Conservation (phyloP, 2,329 filamentous ascomycete species). For the Chaetoscypha palmicola region DNA sequence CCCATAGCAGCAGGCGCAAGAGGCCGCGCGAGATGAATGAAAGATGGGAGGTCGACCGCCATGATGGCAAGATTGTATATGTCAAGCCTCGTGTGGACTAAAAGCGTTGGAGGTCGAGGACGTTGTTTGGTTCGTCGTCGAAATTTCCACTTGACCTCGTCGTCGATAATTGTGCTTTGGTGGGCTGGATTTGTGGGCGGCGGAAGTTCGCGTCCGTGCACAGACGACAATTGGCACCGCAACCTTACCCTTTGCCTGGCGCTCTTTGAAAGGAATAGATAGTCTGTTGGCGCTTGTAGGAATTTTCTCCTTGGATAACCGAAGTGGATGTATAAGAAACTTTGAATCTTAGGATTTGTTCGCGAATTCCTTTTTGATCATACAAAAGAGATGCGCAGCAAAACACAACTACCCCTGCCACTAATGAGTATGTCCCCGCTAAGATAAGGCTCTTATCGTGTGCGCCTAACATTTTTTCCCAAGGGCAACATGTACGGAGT, state of each 20-base stretch:
- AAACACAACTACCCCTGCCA: too few relatives aligned
- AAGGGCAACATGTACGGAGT: too few relatives aligned
- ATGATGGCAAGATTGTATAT: constrained; percentile 50
- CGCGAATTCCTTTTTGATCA: too few relatives aligned
- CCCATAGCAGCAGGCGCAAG: constrained; percentile 75
- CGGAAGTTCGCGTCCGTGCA: constrained; percentile 2
- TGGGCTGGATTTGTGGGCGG: constrained; percentile 11
- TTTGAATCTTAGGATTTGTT: too few relatives aligned
- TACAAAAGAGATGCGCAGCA: too few relatives aligned
- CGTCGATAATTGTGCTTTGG: constrained; percentile 8
- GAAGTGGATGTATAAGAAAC: too few relatives aligned
- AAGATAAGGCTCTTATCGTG: constrained; percentile 37
- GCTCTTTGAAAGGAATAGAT: not conserved
- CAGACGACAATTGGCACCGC: too few relatives aligned
- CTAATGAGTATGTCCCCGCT: constrained; percentile 40
- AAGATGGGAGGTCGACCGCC: constrained; percentile 70
- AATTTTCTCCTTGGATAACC: too few relatives aligned
- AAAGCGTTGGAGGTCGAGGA: constrained; percentile 7
- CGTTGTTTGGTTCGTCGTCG: constrained; percentile 7
- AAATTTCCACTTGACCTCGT: constrained; percentile 11
- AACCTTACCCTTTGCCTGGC: not conserved
- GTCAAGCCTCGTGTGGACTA: constrained; percentile 12
- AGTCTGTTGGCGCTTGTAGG: too few relatives aligned
- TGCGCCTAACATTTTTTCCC: not conserved
- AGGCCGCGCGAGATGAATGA: constrained; percentile 90